Evolutionary conservation across 768 basidiomycete species (phyloP).

Genomic region (Austroboletus eburneus): DNA sequence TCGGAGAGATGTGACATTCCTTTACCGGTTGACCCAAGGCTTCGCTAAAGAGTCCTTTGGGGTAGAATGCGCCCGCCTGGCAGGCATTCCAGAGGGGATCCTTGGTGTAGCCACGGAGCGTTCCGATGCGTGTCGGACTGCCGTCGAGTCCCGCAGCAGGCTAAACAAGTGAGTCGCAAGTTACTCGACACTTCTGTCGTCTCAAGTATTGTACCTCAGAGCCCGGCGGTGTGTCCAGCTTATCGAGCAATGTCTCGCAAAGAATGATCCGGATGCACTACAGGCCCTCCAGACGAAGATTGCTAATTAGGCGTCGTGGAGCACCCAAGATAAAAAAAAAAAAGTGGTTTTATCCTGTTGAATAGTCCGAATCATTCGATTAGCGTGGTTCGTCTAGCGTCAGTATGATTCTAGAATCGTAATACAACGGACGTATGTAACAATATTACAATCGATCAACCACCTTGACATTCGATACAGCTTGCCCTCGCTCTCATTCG

Average conservation of each 20-base stretch:
- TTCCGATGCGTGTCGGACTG: slow-evolving; percentile 51
- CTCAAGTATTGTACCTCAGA: slow-evolving; percentile 12
- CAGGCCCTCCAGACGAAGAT: slow-evolving; percentile 20
- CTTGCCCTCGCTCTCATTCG: too few species aligned
- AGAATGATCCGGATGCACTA: slow-evolving; percentile 15
- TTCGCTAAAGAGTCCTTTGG: slow-evolving; percentile 85
- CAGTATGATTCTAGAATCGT: too few species aligned
- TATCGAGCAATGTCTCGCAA: slow-evolving; percentile 23
- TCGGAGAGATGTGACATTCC: slow-evolving; percentile 76
- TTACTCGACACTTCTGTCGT: neutral
- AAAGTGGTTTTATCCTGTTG: too few species aligned
- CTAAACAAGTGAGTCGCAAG: slow-evolving; percentile 43
- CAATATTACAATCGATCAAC: too few species aligned
- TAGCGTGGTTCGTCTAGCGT: too few species aligned
- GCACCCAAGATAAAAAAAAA: too few species aligned
- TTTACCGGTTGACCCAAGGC: slow-evolving; percentile 73
- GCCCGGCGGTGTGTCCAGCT: slow-evolving; percentile 27
- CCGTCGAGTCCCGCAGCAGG: slow-evolving; percentile 46
- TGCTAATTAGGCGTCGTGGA: too few species aligned
- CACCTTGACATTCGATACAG: too few species aligned
- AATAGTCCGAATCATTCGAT: too few species aligned
- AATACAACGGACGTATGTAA: too few species aligned
- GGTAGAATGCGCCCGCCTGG: slow-evolving; percentile 87
- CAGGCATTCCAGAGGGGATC: slow-evolving; percentile 71
- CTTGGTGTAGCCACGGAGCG: slow-evolving; percentile 55